phyloP scores from a whole-genome alignment of 2,329 filamentous ascomycete genomes.

The Didymella exigua region DNA sequence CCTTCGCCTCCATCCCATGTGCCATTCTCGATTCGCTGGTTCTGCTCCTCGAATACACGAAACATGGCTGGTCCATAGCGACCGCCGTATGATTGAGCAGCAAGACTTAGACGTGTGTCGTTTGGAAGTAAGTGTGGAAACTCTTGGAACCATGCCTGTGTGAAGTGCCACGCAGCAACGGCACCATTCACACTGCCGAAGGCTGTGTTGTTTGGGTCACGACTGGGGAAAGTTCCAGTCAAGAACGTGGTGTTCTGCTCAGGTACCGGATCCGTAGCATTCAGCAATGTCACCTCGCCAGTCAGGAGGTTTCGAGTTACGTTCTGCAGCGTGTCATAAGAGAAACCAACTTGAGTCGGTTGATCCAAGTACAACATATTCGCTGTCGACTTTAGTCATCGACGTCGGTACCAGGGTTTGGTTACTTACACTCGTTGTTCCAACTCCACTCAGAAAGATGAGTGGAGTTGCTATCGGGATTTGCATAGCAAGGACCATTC shows the following conservation, averaged over 20 bases:
- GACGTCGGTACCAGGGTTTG: neutral
- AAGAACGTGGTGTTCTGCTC: constrained; percentile 26
- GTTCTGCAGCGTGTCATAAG: constrained; percentile 48
- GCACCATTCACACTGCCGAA: constrained; percentile 27
- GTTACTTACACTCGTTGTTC: constrained; percentile 33
- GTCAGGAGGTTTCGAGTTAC: constrained; percentile 25
- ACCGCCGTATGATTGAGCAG: constrained; percentile 56
- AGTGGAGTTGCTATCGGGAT: constrained; percentile 27
- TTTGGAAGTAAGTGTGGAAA: constrained; percentile 30
- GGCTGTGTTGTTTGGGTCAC: constrained; percentile 24
- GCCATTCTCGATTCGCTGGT: constrained; percentile 53
- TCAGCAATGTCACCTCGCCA: constrained; percentile 19
- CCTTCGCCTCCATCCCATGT: constrained; percentile 16
- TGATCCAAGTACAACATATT: constrained; percentile 69
- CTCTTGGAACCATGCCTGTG: constrained; percentile 29
- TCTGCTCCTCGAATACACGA: constrained; percentile 60
- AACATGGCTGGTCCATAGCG: constrained; percentile 61
- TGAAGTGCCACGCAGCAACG: constrained; percentile 28
- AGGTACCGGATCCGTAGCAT: constrained; percentile 19
- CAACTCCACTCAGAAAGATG: constrained; percentile 28
- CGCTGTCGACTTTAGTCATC: constrained; percentile 2
- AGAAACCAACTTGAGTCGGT: constrained; percentile 65
- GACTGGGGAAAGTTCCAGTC: constrained; percentile 24
- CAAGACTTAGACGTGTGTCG: constrained; percentile 26
- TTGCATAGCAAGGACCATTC: constrained; percentile 26